Percentiles rank a stretch among this genome's conserved stretches.
Evolutionary conservation across 129 eudicot genomes (phyloP).

Genomic region (Sambucus nigra): DNA sequence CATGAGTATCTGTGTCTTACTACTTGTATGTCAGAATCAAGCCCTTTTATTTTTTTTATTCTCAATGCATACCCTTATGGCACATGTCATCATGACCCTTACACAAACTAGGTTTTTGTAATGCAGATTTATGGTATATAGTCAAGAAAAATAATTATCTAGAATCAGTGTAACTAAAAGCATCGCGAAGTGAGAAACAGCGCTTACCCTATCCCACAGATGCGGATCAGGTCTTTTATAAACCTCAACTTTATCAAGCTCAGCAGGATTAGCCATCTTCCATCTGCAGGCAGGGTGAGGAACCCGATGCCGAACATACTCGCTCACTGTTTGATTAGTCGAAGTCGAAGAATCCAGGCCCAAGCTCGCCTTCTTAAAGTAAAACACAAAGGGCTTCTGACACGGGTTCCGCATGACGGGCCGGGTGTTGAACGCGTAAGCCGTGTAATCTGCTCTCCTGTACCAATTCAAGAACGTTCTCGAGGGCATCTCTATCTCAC

Average conservation of each 20-base stretch:
- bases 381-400: slow-evolving; percentile 85
- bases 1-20: too few species aligned
- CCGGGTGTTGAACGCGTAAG: slow-evolving; percentile 88
- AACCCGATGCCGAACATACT: slow-evolving; percentile 46
- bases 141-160: too few species aligned
- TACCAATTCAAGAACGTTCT: slow-evolving; percentile 98
- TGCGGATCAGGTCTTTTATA: slow-evolving; percentile 69
- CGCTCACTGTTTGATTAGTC: slow-evolving; percentile 38
- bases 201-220: slow-evolving; percentile 82
- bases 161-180: too few species aligned
- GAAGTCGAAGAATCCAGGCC: slow-evolving; percentile 29
- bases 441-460: slow-evolving; percentile 85
- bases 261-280: slow-evolving; percentile 68
- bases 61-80: too few species aligned
- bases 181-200: neutral
- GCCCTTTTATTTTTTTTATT: too few species aligned
- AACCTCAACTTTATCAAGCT: slow-evolving; percentile 55
- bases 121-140: too few species aligned
- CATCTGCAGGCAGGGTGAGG: slow-evolving; percentile 79
- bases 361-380: slow-evolving; percentile 43
- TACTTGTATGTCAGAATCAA: too few species aligned
- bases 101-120: too few species aligned
- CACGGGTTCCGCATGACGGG: slow-evolving; percentile 82
- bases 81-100: too few species aligned
- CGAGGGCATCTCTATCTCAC: slow-evolving; percentile 95